Evolutionary conservation across 805 yeast species (phyloP).

Genomic region (Starmerella lactis-condensi): DNA sequence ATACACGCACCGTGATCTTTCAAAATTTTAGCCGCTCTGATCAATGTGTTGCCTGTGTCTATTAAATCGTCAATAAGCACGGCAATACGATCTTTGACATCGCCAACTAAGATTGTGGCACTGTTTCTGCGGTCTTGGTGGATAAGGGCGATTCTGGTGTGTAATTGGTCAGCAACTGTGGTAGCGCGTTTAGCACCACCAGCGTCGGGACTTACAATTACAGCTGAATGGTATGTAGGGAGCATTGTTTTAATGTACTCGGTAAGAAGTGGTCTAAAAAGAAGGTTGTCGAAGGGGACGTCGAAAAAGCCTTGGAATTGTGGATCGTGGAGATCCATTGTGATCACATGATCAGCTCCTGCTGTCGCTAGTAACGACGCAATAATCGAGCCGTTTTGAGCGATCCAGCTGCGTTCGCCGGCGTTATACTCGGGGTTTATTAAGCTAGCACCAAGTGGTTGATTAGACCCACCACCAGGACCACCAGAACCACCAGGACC

Average conservation of each 20-base stretch:
- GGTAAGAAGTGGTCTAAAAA: conserved; percentile 71
- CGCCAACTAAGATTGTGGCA: conserved; percentile 92
- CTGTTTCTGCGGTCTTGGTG: conserved; percentile 55
- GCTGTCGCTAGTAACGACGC: conserved; percentile 77
- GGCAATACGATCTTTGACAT: conserved; percentile 69
- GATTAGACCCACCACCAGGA: no score
- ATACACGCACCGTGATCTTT: conserved; percentile 83
- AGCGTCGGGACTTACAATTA: conserved; percentile 92
- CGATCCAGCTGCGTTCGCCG: conserved; percentile 90
- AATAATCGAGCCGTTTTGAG: conserved; percentile 81
- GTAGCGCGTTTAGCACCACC: conserved; percentile 99
- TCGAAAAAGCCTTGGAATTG: conserved; percentile 96
- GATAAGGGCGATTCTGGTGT: conserved; percentile 78
- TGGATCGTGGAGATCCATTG: conserved; percentile 96
- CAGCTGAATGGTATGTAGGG: conserved; percentile 66
- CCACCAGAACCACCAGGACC: no score
- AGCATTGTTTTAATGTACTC: conserved; percentile 62
- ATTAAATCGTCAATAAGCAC: conserved; percentile 85
- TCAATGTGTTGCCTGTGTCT: conserved; percentile 81
- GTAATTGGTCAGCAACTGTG: conserved; percentile 75
- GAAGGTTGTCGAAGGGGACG: conserved; percentile 86
- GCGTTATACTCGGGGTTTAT: conserved; percentile 24
- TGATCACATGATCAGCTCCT: conserved; percentile 90
- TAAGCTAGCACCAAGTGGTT: no score
- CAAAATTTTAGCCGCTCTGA: conserved; percentile 76